Percentiles rank a stretch among this genome's conserved stretches.
phyloP scores from a whole-genome alignment of 495 filamentous ascomycete species.

The Aspergillus conjunctus region DNA sequence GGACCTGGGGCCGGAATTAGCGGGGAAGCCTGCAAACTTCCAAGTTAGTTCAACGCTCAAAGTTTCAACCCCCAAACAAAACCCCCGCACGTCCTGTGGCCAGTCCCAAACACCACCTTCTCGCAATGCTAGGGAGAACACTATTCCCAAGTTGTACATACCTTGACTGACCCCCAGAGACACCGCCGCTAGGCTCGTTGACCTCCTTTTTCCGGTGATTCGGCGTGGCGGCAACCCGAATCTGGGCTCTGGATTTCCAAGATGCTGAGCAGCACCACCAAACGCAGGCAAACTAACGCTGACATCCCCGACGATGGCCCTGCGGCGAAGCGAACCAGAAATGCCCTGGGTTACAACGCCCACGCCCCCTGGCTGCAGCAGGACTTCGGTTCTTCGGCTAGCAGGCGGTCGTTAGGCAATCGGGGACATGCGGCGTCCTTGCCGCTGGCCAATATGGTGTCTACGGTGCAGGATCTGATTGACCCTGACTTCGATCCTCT shows the following conservation, averaged over 20 bases:
- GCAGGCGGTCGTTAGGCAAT: slow-evolving; percentile 36
- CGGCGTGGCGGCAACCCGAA: slow-evolving; percentile 8
- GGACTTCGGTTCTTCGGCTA: slow-evolving; percentile 31
- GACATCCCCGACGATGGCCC: slow-evolving; percentile 23
- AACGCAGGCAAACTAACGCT: slow-evolving; percentile 37
- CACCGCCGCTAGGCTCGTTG: slow-evolving; percentile 9
- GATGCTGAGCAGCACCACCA: slow-evolving; percentile 23
- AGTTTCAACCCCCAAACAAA: too few relatives aligned
- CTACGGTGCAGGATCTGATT: slow-evolving; percentile 46
- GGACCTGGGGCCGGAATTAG: slow-evolving; percentile 9
- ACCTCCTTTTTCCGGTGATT: slow-evolving; percentile 5
- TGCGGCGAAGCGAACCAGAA: slow-evolving; percentile 30
- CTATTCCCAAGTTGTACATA: slow-evolving; percentile 11
- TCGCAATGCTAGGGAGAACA: slow-evolving; percentile 18
- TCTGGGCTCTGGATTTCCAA: slow-evolving; percentile 4
- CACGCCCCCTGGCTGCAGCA: slow-evolving; percentile 42
- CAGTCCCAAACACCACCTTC: slow-evolving; percentile 39
- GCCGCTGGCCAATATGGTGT: slow-evolving; percentile 46
- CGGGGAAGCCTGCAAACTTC: slow-evolving; percentile 29
- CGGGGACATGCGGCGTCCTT: slow-evolving; percentile 39
- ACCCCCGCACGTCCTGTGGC: slow-evolving; percentile 16
- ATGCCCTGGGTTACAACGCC: slow-evolving; percentile 37
- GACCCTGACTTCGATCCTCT: slow-evolving; percentile 50
- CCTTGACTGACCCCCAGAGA: neutral
- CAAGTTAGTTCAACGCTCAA: too few relatives aligned